A percentile compares a stretch with the other conserved stretches of the same genome.
Conservation (phyloP, 129 eudicot species). For the Centella asiatica region DNA sequence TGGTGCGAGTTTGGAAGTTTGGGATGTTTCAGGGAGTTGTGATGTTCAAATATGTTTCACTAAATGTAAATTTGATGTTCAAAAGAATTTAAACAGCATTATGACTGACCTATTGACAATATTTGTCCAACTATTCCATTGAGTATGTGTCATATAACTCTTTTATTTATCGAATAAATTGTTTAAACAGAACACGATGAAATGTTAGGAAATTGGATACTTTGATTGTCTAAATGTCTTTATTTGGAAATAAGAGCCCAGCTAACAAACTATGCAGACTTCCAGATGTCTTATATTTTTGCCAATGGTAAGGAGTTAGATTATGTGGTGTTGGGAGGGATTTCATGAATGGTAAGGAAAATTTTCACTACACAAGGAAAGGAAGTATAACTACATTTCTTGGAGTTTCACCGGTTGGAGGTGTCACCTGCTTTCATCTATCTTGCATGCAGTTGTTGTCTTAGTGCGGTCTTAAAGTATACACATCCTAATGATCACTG, state of each 20-base stretch:
- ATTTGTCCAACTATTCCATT: neutral
- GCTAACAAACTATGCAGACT: too few relatives aligned
- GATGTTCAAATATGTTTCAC: slow-evolving; percentile 23
- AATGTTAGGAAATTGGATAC: too few relatives aligned
- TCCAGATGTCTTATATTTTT: too few relatives aligned
- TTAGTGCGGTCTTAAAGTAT: too few relatives aligned
- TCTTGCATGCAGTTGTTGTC: too few relatives aligned
- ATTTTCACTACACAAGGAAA: too few relatives aligned
- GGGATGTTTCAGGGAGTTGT: slow-evolving; percentile 1
- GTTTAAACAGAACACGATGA: neutral
- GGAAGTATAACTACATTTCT: too few relatives aligned
- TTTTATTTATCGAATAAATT: neutral
- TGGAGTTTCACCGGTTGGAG: too few relatives aligned
- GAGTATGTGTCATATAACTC: neutral
- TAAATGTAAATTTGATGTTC: slow-evolving; percentile 27
- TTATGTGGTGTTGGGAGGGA: neutral
- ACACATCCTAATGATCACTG: too few relatives aligned
- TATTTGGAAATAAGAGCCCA: too few relatives aligned
- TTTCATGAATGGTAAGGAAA: neutral
- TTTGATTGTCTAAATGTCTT: too few relatives aligned
- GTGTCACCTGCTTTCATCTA: too few relatives aligned
- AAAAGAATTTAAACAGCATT: slow-evolving; percentile 27
- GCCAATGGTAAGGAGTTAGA: neutral
- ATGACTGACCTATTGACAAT: slow-evolving; percentile 13
- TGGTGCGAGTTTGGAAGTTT: neutral